Percentiles rank a stretch among this genome's conserved stretches.
Conservation (phyloP, 495 filamentous ascomycete species). For the Sordaria brevicollis region DNA sequence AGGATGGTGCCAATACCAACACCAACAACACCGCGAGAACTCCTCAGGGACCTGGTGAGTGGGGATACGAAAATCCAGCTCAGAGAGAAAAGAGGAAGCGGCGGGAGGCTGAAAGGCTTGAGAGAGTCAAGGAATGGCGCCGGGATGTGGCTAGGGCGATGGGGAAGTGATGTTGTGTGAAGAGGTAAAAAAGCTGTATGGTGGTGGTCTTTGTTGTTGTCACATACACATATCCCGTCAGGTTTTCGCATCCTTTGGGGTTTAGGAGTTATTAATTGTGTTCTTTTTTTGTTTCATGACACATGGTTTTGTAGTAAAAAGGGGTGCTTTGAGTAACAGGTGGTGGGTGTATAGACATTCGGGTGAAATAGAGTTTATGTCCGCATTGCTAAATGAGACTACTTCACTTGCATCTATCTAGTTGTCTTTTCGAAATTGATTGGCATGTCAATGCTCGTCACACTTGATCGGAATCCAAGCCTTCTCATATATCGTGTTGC, state of each 20-base stretch:
- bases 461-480: too few species aligned
- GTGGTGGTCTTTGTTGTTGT: background rate
- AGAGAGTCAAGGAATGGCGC: background rate
- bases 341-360: background rate
- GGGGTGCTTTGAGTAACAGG: background rate
- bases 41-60: too few species aligned
- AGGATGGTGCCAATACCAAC: background rate
- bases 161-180: background rate
- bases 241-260: background rate
- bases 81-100: background rate
- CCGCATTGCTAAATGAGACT: background rate
- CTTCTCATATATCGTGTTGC: too few species aligned
- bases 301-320: background rate
- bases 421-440: too few species aligned
- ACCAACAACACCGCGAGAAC: too few species aligned
- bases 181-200: background rate
- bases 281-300: background rate
- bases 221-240: background rate
- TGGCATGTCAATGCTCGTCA: too few species aligned
- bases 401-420: too few species aligned
- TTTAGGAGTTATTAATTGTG: background rate
- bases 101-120: background rate
- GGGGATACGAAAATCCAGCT: too few species aligned
- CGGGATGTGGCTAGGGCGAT: background rate
- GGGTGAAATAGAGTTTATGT: background rate